These are phyloP conservation scores for Papilionanthe hybrid DNA, from an alignment of 116 monocot genomes.

Conservation along the genomic window DNA sequence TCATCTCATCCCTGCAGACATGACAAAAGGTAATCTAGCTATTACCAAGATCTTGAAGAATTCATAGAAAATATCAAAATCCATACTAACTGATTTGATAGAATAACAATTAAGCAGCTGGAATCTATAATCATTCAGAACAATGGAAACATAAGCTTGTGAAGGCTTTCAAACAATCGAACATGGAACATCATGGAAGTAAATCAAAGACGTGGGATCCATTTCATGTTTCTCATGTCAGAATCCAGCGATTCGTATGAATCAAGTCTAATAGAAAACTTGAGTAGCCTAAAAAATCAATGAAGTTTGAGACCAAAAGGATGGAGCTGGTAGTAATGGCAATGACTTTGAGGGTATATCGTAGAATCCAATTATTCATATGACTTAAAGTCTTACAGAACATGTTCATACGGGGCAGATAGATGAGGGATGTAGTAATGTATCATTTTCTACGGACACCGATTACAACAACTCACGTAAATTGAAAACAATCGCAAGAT, in stretches of 20 bases:
- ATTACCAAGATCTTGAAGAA: not conserved
- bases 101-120: not conserved
- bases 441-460: not conserved
- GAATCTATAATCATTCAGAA: not conserved
- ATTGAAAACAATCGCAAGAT: not conserved
- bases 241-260: not conserved
- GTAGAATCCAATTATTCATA: too few species aligned
- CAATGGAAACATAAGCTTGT: not conserved
- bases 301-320: not conserved
- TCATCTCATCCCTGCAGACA: not conserved
- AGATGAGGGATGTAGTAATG: not conserved
- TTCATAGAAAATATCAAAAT: not conserved
- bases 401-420: too few species aligned
- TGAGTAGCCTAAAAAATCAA: slow-evolving; percentile 1
- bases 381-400: too few species aligned
- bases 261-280: not conserved
- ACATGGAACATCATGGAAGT: not conserved
- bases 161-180: not conserved
- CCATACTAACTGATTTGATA: not conserved
- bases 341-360: not conserved
- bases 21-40: not conserved
- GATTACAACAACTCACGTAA: not conserved
- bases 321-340: not conserved
- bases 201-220: not conserved
- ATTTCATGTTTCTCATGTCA: not conserved